These are phyloP conservation scores for Aeschynomene evenia DNA, from an alignment of 306 rosid species.

Conservation along the genomic window DNA sequence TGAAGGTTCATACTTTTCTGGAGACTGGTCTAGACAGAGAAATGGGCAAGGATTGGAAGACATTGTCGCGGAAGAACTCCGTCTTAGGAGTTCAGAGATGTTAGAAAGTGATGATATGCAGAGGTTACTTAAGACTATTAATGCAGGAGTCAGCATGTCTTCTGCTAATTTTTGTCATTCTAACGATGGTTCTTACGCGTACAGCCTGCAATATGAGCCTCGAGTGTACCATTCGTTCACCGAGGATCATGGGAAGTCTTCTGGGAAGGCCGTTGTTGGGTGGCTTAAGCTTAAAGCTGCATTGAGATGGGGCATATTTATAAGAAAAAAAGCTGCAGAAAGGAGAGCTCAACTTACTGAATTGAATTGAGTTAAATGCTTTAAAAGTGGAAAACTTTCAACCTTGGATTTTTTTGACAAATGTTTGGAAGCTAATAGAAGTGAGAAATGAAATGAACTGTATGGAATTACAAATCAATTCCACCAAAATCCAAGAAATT, in stretches of 20 bases:
- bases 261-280: constrained; percentile 83
- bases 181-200: constrained; percentile 50
- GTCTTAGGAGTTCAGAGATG: constrained; percentile 76
- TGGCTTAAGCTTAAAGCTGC: constrained; percentile 96
- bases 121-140: constrained; percentile 59
- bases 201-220: constrained; percentile 59
- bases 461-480: no score
- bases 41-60: constrained; percentile 67
- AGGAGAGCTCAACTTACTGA: constrained; percentile 86
- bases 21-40: constrained; percentile 63
- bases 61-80: constrained; percentile 71
- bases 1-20: constrained; percentile 44
- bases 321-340: constrained; percentile 73
- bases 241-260: constrained; percentile 49
- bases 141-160: constrained; percentile 48
- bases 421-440: no score
- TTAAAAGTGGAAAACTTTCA: constrained; percentile 18
- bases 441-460: no score
- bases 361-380: constrained; percentile 52
- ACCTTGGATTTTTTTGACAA: constrained; percentile 27
- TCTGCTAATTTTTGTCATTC: constrained; percentile 46
- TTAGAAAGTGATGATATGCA: constrained; percentile 86
- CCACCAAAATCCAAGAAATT: no score
- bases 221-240: constrained; percentile 41
- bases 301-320: constrained; percentile 86